Base-by-base conservation (phyloP, 2,329 filamentous ascomycete species). In the Cercospora nicotianae region DNA sequence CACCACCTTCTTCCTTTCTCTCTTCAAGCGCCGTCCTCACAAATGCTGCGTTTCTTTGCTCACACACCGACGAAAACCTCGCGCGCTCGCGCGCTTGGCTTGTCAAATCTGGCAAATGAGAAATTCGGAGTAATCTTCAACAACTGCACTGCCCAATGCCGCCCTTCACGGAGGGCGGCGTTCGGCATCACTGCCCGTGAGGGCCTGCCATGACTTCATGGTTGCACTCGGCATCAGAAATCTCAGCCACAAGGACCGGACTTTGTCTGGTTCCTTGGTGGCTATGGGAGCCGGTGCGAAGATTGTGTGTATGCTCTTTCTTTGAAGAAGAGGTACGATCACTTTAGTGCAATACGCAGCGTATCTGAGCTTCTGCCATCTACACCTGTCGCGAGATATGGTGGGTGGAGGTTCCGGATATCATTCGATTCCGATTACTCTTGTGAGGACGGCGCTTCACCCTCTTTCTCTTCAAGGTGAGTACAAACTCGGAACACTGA, bases 121-220 rank as follows among this genome's bases (percentile, higher is more conserved):
- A 95, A 95, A 95, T 94, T 95, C 92, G 92, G 92, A 95, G 92
- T 91, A 95, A 89, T 94, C 91, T 94, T 92, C 91, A 93, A 64
- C 67, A n/a, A 31, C 33, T 30, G 30, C 55, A 59, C 61, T 63
- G 65, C 71, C 70, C 66, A 70, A 63, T 60, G 36, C 63, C 69
- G 67, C 67, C 66, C 73, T 65, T 33, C 36, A 28, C 39, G 33
- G 23, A 26, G 23, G 23, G 67, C 58, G 67, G 78, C 76, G 3
- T 78, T 77, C 81, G 80, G 79, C 80, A 79, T 80, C 45, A 58
- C 92, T 91, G 90, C 91, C 90, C 89, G 91, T 87, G 86, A 94
- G 91, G 91, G 91, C 86, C 90, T 90, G 87, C 87, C 91, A 91
- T 91, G 90, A 91, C 74, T 84, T 88, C 83, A 83, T 90, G 91